Base-by-base conservation (phyloP, 176 grass and related monocot genomes). In the Cocos nucifera region DNA sequence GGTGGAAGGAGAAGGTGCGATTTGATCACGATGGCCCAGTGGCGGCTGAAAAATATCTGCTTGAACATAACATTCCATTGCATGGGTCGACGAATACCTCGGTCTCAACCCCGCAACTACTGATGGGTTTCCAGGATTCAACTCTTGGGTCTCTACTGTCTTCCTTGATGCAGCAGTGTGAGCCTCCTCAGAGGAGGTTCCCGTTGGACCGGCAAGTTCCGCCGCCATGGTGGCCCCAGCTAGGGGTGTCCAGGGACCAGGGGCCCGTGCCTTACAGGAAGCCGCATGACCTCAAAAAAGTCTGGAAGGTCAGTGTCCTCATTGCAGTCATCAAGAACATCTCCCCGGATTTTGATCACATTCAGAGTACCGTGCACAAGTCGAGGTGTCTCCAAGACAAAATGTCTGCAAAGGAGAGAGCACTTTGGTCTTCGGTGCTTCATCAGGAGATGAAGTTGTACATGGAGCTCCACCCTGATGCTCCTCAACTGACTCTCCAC, bases 1-100 rank as follows among this genome's bases (percentile, higher is more conserved):
- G 60, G 60, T 62, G 60, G 60, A 62, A 62, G 60, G 60, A 62
- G n/a, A 62, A 62, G 18, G 60, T 62, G 5, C 29, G 29, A 3
- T 62, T 62, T 14, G 60, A 62, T 4, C 17, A 19, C 6, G 48
- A 62, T 10, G 59, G 59, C 17, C 59, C 9, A 7, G 29, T 18
- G 1, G 59, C 59, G 29, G 5, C 35, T 0, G 30, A 44, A 2
- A 20, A 4, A 19, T 44, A 48, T 19, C 32, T 7, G n/a, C 29
- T 22, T 2, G 18, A 62, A 12, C 29, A 62, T 19, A 10, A 29
- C 18, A 3, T 15, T 6, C 27, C 16, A 5, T 19, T 0, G 60
- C 28, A 30, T 30, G 5, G 7, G 21, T 21, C 21, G 32, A 35
- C n/a, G 3, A 19, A 17, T 19, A 2, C 28, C 15, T 5, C 2